Conservation (phyloP, 163 green algal genomes). For the Chlamydomonas reinhardtii region DNA sequence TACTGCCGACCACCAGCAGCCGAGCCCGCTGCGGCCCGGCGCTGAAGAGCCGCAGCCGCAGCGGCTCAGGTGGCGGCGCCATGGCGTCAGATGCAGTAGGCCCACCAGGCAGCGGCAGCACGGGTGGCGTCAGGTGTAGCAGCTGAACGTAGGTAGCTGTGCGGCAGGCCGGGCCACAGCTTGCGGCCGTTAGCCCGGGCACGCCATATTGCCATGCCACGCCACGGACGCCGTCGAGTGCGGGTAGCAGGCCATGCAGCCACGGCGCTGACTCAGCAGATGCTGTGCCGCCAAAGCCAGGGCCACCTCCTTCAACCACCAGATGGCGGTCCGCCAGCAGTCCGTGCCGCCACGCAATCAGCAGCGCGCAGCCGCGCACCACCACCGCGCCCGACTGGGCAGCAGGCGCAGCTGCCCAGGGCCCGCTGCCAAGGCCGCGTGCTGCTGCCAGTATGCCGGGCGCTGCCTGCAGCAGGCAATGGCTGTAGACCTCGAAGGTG, state of each 20-base stretch:
- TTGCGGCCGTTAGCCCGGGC: no score
- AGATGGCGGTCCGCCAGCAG: background rate
- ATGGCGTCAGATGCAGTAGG: no score
- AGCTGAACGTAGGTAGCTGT: background rate
- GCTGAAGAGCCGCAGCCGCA: background rate
- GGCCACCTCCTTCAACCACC: background rate
- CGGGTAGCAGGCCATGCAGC: background rate
- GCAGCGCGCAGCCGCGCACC: slow-evolving; percentile 5
- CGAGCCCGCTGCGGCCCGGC: background rate
- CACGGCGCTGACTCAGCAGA: no score
- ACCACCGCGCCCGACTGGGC: background rate
- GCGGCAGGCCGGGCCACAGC: no score
- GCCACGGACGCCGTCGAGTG: background rate
- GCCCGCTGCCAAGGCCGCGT: no score
- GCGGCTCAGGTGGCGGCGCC: background rate
- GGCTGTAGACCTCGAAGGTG: slow-evolving; percentile 3
- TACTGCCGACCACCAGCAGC: background rate
- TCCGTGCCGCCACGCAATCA: background rate
- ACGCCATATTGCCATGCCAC: background rate
- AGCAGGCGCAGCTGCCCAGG: no score
- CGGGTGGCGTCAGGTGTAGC: background rate
- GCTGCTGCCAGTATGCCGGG: background rate
- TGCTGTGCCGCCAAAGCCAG: no score
- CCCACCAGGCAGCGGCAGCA: background rate
- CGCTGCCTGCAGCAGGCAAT: background rate